Evolutionary conservation across 2,329 filamentous ascomycete species (phyloP).

Genomic region (Parastagonospora avenae): DNA sequence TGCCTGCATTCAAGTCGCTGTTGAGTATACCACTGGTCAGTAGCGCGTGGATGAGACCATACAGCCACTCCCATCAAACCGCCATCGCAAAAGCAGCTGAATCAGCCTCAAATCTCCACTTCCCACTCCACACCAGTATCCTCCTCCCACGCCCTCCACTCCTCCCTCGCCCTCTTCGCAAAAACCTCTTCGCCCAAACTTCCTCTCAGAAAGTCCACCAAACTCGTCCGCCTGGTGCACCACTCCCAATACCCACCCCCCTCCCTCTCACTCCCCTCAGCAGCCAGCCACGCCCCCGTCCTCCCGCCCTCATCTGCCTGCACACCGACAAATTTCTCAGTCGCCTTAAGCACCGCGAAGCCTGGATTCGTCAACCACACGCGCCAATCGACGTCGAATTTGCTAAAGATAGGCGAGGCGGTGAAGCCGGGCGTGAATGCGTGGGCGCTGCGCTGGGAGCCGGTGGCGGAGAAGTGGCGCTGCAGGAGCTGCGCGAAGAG

Average conservation of each 20-base stretch:
- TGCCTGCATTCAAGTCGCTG: too few species aligned
- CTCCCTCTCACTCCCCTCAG: background rate
- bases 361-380: conserved; percentile 14
- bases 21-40: too few species aligned
- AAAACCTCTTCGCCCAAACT: conserved; percentile 5
- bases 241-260: conserved; percentile 19
- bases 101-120: background rate
- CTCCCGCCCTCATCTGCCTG: conserved; percentile 16
- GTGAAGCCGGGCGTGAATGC: conserved; percentile 17
- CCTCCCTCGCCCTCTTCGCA: background rate
- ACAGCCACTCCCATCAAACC: too few species aligned
- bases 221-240: conserved; percentile 7
- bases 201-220: conserved; percentile 11
- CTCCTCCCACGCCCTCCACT: conserved; percentile 16
- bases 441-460: conserved; percentile 6
- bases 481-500: conserved; percentile 16
- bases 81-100: background rate
- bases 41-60: too few species aligned
- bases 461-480: background rate
- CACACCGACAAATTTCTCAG: conserved; percentile 10
- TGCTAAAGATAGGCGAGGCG: conserved; percentile 13
- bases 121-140: conserved; percentile 11
- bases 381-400: conserved; percentile 11
- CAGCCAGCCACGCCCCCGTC: conserved; percentile 18
- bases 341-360: conserved; percentile 13